These are phyloP conservation scores for Trichoderma sp. DNA, from an alignment of 2,329 filamentous ascomycete species.

Conservation along the genomic window DNA sequence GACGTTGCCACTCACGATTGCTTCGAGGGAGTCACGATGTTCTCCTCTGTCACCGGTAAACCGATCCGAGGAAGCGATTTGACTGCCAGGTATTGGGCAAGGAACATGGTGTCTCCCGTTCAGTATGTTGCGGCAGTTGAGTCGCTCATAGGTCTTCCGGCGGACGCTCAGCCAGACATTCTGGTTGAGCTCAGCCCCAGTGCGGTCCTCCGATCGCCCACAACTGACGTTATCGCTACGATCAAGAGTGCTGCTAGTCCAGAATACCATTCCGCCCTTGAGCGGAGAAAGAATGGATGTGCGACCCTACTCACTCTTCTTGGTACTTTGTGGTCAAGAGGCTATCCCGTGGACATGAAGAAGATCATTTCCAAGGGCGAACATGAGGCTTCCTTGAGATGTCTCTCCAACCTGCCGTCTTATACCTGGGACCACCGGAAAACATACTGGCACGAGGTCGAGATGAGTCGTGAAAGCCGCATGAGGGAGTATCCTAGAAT, in stretches of 20 bases:
- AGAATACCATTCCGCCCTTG: conserved; percentile 38
- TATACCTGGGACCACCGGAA: conserved; percentile 59
- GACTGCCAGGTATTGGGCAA: conserved; percentile 48
- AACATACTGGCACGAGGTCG: conserved; percentile 57
- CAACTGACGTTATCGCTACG: conserved; percentile 41
- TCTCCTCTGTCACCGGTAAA: conserved; percentile 46
- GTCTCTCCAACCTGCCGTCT: conserved; percentile 51
- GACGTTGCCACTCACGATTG: conserved; percentile 31
- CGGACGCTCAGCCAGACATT: conserved; percentile 39
- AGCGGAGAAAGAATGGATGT: conserved; percentile 34
- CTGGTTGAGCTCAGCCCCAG: conserved; percentile 49
- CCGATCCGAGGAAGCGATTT: conserved; percentile 36
- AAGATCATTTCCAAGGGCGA: conserved; percentile 34
- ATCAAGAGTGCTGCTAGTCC: conserved; percentile 24
- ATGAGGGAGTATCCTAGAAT: conserved; percentile 50
- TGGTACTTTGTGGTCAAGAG: conserved; percentile 45
- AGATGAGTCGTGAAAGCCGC: conserved; percentile 48
- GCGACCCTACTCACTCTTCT: conserved; percentile 38
- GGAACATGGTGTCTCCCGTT: conserved; percentile 51
- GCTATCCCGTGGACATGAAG: conserved; percentile 40
- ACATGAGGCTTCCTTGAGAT: conserved; percentile 34
- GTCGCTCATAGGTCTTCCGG: conserved; percentile 38
- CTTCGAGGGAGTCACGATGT: conserved; percentile 39
- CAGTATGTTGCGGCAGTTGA: conserved; percentile 47
- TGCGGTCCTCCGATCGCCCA: conserved; percentile 42